Evolutionary conservation across 1,139 yeast genomes (phyloP).

Genomic region (Yamadazyma friedrichii): DNA sequence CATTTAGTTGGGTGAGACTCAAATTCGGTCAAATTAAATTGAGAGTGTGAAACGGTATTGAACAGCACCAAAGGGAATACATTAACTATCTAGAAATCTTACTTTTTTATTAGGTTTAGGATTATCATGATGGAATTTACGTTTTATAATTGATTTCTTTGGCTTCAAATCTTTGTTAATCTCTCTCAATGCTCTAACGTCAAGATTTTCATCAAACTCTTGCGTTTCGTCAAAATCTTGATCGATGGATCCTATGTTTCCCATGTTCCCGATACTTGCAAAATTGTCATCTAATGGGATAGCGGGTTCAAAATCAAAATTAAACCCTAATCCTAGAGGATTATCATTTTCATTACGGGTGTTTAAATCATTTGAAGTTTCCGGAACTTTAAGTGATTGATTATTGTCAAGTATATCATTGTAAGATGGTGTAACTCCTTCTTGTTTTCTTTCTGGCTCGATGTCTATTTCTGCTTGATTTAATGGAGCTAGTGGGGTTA

Average conservation of each 20-base stretch:
- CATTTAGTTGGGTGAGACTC: no score
- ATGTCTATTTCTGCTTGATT: no score
- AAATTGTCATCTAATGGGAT: background rate
- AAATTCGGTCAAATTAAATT: background rate
- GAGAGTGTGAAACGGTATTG: background rate
- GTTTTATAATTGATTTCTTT: slow-evolving; percentile 5
- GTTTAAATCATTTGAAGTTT: no score
- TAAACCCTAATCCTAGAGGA: slow-evolving; percentile 5
- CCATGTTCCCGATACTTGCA: no score
- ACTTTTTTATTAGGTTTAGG: slow-evolving; percentile 7
- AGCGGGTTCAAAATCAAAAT: slow-evolving; percentile 1
- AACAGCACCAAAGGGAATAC: background rate
- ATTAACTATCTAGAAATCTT: slow-evolving; percentile 5
- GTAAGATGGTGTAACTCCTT: no score
- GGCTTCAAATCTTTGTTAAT: no score
- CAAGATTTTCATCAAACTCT: no score
- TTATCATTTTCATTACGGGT: background rate
- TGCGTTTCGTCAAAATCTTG: no score
- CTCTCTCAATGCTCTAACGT: no score
- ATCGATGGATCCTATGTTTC: no score
- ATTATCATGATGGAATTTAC: slow-evolving; percentile 1
- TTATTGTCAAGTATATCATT: no score
- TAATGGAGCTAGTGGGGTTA: slow-evolving; percentile 1
- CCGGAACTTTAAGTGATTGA: no score
- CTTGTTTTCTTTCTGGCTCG: background rate